phyloP scores from a whole-genome alignment of 768 basidiomycete genomes.

The Grammothele lineata region DNA sequence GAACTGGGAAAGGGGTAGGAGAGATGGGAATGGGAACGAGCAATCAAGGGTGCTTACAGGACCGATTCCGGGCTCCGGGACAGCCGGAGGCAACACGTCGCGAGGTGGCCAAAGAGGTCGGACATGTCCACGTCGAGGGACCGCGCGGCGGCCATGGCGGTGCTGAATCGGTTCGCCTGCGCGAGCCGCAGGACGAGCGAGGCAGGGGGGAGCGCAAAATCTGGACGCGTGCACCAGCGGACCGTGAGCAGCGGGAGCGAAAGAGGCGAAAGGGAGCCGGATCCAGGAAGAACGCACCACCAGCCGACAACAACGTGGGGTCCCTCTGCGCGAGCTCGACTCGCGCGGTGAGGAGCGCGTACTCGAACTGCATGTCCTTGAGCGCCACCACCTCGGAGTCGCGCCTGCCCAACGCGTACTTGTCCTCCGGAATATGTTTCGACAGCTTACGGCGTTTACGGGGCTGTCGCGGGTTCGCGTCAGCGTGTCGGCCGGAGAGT shows the following conservation, averaged over 20 bases:
- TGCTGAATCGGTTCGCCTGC: slow-evolving; percentile 73
- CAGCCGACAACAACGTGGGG: slow-evolving; percentile 52
- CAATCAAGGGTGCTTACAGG: slow-evolving; percentile 46
- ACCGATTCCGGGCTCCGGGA: slow-evolving; percentile 56
- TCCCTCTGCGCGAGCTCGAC: slow-evolving; percentile 71
- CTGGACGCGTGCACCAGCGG: slow-evolving; percentile 29
- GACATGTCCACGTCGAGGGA: slow-evolving; percentile 83
- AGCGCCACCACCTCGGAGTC: slow-evolving; percentile 79
- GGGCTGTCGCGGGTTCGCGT: slow-evolving; percentile 62
- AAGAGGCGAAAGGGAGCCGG: no score
- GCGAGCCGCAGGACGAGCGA: slow-evolving; percentile 76
- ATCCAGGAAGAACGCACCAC: slow-evolving; percentile 56
- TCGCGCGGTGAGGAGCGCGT: slow-evolving; percentile 71
- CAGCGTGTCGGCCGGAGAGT: not conserved
- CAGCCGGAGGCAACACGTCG: slow-evolving; percentile 74
- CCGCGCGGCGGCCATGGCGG: slow-evolving; percentile 73
- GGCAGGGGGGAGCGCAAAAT: slow-evolving; percentile 44
- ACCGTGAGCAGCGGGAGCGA: slow-evolving; percentile 11
- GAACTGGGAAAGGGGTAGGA: no score
- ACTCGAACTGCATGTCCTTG: slow-evolving; percentile 74
- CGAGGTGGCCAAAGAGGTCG: slow-evolving; percentile 74
- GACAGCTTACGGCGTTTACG: slow-evolving; percentile 71
- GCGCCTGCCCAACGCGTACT: slow-evolving; percentile 54
- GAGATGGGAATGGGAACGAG: slow-evolving; percentile 4
- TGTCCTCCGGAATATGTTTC: slow-evolving; percentile 74